Conservation (phyloP, 129 eudicot species). For the sunflower (Helianthus annuus) region HanXRQr2.0-SUNRISE NC_035439.2:3876853-3877352, state of each 20-base stretch:
- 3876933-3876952: conserved; percentile 25
- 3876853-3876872: no score
- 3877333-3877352: conserved; percentile 89
- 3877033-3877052: conserved; percentile 3
- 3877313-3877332: conserved; percentile 44
- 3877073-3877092: conserved; percentile 13
- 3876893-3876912: not conserved
- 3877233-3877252: not conserved
- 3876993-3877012: not conserved
- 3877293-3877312: conserved; percentile 58
- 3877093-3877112: conserved; percentile 15
- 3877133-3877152: conserved; percentile 16
- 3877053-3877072: conserved; percentile 19
- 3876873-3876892: not conserved
- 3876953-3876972: not conserved
- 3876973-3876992: conserved; percentile 11
- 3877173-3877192: conserved; percentile 28
- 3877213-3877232: not conserved
- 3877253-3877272: not conserved
- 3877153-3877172: conserved; percentile 38
- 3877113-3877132: conserved; percentile 23
- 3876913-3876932: not conserved
- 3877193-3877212: conserved; percentile 4
- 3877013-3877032: conserved; percentile 13
- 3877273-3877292: conserved; percentile 34